phyloP scores from a whole-genome alignment of 2,329 filamentous ascomycete species.

The Diaporthe amygdali region DNA sequence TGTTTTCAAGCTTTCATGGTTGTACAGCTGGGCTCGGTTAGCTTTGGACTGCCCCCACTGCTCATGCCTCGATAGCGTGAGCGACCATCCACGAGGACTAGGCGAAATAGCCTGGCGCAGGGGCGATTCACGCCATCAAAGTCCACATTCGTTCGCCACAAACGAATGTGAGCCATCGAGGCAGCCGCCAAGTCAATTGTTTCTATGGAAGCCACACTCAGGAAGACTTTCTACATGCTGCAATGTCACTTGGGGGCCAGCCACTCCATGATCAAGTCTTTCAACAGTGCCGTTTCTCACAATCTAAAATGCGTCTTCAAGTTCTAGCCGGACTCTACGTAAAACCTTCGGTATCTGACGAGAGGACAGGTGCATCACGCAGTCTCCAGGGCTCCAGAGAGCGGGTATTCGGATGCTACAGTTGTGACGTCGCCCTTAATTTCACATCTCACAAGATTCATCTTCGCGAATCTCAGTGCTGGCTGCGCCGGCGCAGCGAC shows the following conservation, averaged over 20 bases:
- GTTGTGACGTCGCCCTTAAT: neutral
- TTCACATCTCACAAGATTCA: conserved; percentile 12
- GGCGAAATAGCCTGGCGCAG: neutral
- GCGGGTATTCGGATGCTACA: neutral
- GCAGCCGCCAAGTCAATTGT: neutral
- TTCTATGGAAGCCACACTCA: neutral
- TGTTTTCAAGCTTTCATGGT: conserved; percentile 1
- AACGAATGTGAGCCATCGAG: neutral
- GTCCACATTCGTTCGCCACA: too few relatives aligned
- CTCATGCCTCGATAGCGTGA: neutral
- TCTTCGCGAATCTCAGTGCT: conserved; percentile 7
- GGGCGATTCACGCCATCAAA: neutral
- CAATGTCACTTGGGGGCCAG: neutral
- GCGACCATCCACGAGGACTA: neutral
- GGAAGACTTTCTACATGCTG: neutral
- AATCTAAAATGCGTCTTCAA: neutral
- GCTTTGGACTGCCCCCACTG: neutral
- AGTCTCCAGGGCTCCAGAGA: neutral
- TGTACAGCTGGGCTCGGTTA: conserved; percentile 10
- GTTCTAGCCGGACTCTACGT: neutral
- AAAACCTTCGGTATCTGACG: neutral
- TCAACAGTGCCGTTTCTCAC: too few relatives aligned
- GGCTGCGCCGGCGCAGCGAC: conserved; percentile 1
- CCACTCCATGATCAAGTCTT: neutral
- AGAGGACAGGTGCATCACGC: neutral